Conservation (phyloP, 306 rosid species). For the Vicia sativa region DNA sequence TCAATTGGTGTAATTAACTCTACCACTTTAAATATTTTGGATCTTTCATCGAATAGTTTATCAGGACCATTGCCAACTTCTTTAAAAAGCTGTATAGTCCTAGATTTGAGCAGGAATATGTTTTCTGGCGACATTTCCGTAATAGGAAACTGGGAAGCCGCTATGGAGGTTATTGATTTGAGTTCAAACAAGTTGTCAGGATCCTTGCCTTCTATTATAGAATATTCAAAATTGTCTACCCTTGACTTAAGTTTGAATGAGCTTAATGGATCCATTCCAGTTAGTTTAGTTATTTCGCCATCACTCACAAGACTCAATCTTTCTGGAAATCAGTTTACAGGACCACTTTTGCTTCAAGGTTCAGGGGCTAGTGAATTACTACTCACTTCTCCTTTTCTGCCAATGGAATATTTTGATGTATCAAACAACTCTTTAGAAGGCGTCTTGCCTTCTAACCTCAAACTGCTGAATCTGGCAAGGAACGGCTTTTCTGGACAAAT, state of each 20-base stretch:
- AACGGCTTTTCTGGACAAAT: constrained; percentile 79
- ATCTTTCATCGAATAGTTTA: constrained; percentile 79
- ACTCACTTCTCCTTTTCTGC: constrained; percentile 58
- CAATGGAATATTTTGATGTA: constrained; percentile 72
- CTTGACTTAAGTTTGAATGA: constrained; percentile 84
- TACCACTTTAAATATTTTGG: constrained; percentile 61
- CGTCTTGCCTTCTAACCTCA: constrained; percentile 75
- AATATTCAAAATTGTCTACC: constrained; percentile 55
- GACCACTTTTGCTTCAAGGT: constrained; percentile 70
- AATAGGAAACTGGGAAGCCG: constrained; percentile 70
- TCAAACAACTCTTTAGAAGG: constrained; percentile 74
- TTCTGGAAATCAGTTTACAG: constrained; percentile 74
- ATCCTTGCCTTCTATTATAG: constrained; percentile 66
- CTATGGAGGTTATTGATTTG: constrained; percentile 71
- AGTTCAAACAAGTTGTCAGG: constrained; percentile 86
- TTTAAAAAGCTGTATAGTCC: constrained; percentile 46
- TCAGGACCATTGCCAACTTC: constrained; percentile 71
- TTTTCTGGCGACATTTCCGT: constrained; percentile 67
- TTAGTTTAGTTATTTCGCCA: constrained; percentile 62
- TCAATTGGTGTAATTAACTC: constrained; percentile 71
- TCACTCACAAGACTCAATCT: constrained; percentile 75
- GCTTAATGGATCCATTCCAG: constrained; percentile 78
- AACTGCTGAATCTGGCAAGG: constrained; percentile 75
- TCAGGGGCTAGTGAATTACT: constrained; percentile 74
- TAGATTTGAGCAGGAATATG: constrained; percentile 74